Evolutionary conservation across 163 green algal genomes (phyloP), one percentile per base, ranked within the genome.

Genomic region (Scenedesmus sp.): DNA sequence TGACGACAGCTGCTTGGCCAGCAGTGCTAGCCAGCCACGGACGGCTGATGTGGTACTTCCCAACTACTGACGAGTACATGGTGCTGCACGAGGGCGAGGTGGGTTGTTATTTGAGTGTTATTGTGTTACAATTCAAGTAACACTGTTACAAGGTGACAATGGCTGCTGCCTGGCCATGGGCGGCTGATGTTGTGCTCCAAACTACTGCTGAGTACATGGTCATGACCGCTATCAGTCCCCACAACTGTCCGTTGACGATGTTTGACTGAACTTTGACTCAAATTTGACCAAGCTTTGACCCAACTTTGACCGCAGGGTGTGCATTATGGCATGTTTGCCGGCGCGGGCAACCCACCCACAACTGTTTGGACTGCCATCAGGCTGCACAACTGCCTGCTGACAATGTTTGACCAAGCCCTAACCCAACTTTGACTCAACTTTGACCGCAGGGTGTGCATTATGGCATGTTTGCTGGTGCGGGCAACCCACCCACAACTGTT

Each of bases 41-140:
- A 60, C 52, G 90, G 3, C 76, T 93, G 62, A 88, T 93, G 76
- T 97, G 95, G 95, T 97, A 97, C 81, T 92, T 90, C 67, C 91
- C 94, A 3, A 67, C 92, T 18, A 94, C 87, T 16, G 88, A 94
- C 86, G 76, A 94, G 8, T 74, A 91, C 12, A 55, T 82, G 1
- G 90, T 97, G 1, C 67, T 97, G 26, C 96, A 97, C 57, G 96
- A 97, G 79, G 94, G 95, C 8, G 73, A 96, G 94, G 95, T 97
- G 88, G 52, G 94, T 16, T 23, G 10, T 85, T 59, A 7, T 57
- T 85, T 85, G 56, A 16, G 0, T 46, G 34, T 46, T 46, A 46
- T 46, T 46, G 34, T 46, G 34, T 46, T 46, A 46, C 0, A 46
- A 46, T 46, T 46, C 34, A 46, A 46, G 34, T 46, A 46, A 46